Evolutionary conservation across 306 rosid species (phyloP).

Genomic region (Rosa multiflora): DNA sequence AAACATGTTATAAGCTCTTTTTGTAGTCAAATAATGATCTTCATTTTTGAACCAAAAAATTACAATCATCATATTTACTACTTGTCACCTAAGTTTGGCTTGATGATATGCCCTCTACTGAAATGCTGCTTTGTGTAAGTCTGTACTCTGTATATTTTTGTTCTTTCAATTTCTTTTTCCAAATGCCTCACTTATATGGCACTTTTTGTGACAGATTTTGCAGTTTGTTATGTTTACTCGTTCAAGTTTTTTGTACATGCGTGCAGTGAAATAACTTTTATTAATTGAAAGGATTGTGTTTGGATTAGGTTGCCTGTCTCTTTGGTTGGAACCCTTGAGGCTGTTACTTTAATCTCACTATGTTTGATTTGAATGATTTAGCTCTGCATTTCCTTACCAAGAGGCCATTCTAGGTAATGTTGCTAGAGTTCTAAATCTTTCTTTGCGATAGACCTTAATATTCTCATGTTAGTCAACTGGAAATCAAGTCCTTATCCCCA

Average conservation of each 20-base stretch:
- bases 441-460: neutral
- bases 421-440: neutral
- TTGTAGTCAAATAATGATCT: neutral
- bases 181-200: neutral
- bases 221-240: neutral
- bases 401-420: neutral
- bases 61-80: neutral
- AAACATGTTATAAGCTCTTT: neutral
- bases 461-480: neutral
- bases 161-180: neutral
- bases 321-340: neutral
- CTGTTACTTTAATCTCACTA: neutral
- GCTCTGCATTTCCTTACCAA: neutral
- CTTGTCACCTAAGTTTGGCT: neutral
- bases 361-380: neutral
- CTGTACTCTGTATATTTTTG: neutral
- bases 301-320: neutral
- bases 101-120: neutral
- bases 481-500: neutral
- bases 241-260: neutral
- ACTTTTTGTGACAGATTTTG: neutral
- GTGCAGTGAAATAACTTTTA: too few species aligned
- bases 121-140: neutral
- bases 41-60: neutral
- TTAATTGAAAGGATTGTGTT: too few species aligned